A percentile compares a stretch with the other conserved stretches of the same genome.
Evolutionary conservation across 768 basidiomycete species (phyloP).

Genomic region (Trametes gibbosa): DNA sequence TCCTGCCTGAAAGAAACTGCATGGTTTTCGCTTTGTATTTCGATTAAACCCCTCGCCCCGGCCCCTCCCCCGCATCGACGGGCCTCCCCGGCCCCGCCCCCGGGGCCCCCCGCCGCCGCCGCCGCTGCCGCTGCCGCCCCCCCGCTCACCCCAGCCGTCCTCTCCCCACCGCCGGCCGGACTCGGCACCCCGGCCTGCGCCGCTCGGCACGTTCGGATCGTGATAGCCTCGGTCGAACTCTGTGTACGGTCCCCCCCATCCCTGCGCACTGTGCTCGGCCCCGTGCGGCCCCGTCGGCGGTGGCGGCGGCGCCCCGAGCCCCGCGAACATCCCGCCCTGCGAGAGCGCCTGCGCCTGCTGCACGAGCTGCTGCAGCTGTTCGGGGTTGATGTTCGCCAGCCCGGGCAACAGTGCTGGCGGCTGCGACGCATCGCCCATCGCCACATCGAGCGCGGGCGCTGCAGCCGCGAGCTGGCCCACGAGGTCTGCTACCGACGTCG

Average conservation of each 20-base stretch:
- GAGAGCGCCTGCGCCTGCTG: slow-evolving; percentile 38
- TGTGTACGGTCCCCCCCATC: slow-evolving; percentile 8
- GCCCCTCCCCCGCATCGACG: slow-evolving; percentile 57
- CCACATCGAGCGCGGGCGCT: slow-evolving; percentile 39
- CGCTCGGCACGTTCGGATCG: slow-evolving; percentile 22
- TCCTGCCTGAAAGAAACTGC: slow-evolving; percentile 89
- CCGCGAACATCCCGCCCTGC: slow-evolving; percentile 14
- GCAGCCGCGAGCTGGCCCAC: slow-evolving; percentile 57
- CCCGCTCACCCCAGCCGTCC: slow-evolving; percentile 45
- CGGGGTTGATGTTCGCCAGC: slow-evolving; percentile 48
- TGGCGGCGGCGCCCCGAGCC: slow-evolving; percentile 7
- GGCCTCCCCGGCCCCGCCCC: slow-evolving; percentile 51
- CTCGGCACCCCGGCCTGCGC: slow-evolving; percentile 14
- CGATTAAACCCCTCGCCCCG: slow-evolving; percentile 59
- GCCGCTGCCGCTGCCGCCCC: slow-evolving; percentile 10
- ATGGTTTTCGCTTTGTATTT: slow-evolving; percentile 84
- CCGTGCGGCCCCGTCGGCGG: slow-evolving; percentile 22
- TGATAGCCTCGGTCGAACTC: slow-evolving; percentile 24
- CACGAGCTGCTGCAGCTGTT: slow-evolving; percentile 64
- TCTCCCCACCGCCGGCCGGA: slow-evolving; percentile 37
- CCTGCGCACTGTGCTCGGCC: background rate
- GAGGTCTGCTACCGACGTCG: slow-evolving; percentile 63
- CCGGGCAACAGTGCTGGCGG: slow-evolving; percentile 27
- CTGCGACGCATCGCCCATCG: slow-evolving; percentile 36
- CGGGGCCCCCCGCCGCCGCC: slow-evolving; percentile 35